phyloP scores from a whole-genome alignment of 306 rosid species.

The Comarum palustre region DNA sequence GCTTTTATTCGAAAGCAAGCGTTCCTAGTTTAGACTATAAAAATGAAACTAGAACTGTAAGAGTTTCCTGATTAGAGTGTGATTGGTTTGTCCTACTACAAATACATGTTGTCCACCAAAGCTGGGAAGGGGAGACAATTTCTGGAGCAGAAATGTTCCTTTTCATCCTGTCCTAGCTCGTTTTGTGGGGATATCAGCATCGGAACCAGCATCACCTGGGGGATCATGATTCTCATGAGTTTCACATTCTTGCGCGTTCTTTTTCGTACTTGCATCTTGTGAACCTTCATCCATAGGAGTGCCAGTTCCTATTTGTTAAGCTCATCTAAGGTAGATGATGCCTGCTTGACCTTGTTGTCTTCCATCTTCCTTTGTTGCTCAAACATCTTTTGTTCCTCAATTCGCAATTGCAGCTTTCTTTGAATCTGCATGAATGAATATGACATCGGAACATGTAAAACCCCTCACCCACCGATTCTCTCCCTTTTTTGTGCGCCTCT shows the following conservation, averaged over 20 bases:
- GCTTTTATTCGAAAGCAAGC: conserved; percentile 23
- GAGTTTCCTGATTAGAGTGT: neutral
- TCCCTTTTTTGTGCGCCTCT: neutral
- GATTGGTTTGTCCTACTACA: neutral
- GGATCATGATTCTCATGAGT: conserved; percentile 23
- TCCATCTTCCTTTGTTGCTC: conserved; percentile 66
- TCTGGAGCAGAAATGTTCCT: conserved; percentile 10
- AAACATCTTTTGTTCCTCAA: conserved; percentile 83
- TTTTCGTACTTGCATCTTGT: conserved; percentile 34
- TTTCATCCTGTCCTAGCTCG: conserved; percentile 45
- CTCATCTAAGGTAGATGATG: conserved; percentile 36
- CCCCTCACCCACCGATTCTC: neutral
- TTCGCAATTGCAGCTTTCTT: conserved; percentile 75
- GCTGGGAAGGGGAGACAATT: conserved; percentile 13
- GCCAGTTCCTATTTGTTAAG: conserved; percentile 21
- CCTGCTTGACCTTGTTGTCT: conserved; percentile 42
- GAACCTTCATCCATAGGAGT: conserved; percentile 29
- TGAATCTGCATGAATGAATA: conserved; percentile 51
- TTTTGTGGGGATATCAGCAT: conserved; percentile 46
- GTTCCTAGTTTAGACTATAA: conserved; percentile 21
- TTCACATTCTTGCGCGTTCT: conserved; percentile 37
- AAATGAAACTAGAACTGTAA: conserved; percentile 6
- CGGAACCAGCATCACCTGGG: conserved; percentile 22
- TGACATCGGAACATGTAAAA: conserved; percentile 23
- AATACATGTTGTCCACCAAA: neutral